Evolutionary conservation across 768 basidiomycete species (phyloP), one percentile per base, ranked within the genome.

Genomic region (Hypholoma sublateritium): DNA sequence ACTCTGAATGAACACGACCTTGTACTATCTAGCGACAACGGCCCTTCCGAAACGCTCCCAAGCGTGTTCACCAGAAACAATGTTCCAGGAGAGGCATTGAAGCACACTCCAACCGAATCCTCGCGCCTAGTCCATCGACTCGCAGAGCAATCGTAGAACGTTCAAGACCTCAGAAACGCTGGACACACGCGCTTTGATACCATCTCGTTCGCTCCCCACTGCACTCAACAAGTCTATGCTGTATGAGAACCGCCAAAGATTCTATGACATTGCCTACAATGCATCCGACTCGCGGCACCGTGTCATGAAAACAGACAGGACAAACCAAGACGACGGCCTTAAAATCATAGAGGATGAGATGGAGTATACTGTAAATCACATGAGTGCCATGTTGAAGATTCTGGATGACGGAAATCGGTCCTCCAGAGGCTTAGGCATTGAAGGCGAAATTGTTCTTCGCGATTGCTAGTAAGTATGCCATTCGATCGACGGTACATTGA

Each of bases 301-400:
- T 17, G 91, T 99, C 55, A 83, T 98, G 67, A 97, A 95, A 77
- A 87, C 98, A 52, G 95, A 99, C 71, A 80, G 96, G 39, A 94
- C 91, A 1, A 81, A 84, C 0, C 87, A 87, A 55, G 83, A 85
- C 28, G 87, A 85, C 25, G 86, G 89, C 59, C 78, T 97, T 11
- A 73, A 74, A 22, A 84, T 97, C 3, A 79, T 93, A 22, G 94
- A 98, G 63, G 97, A 98, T 69, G 86, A 91, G 37, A 86, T 87
- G 0, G 84, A 92, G 21, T 99, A 99, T 71, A 91, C 83, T 49
- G 87, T 89, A 21, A 88, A 86, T 68, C 89, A 98, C 72, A 91
- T 97, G 86, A 91, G 84, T 50, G 85, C 87, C 34, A 85, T 98
- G 78, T 77, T 98, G 61, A 91, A 90, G 73, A 97, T 96, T 93